These are phyloP conservation scores for Aspergillus mulundensis DNA, from an alignment of 495 filamentous ascomycete species.

Conservation along the genomic window DNA sequence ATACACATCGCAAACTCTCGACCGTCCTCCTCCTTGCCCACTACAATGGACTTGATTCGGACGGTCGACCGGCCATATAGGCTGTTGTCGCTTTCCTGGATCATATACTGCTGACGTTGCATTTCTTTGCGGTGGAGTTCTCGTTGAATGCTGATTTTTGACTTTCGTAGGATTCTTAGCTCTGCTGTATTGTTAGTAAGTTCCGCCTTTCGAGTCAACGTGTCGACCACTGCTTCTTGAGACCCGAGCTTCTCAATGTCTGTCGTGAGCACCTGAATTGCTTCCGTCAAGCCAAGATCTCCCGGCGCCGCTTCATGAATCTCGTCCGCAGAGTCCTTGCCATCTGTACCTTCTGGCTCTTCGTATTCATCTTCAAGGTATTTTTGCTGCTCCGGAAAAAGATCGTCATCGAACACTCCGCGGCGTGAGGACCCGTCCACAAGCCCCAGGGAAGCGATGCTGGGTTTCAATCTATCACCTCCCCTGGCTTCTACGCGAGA, in stretches of 20 bases:
- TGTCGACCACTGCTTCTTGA: constrained; percentile 89
- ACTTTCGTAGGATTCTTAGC: constrained; percentile 87
- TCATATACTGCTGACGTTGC: constrained; percentile 93
- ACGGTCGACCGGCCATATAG: constrained; percentile 87
- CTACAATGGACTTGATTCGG: constrained; percentile 85
- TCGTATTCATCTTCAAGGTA: constrained; percentile 82
- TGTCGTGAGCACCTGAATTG: constrained; percentile 74
- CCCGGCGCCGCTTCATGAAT: constrained; percentile 95
- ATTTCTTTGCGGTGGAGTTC: constrained; percentile 93
- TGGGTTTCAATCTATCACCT: constrained; percentile 65
- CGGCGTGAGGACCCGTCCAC: constrained; percentile 74
- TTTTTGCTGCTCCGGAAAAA: constrained; percentile 87
- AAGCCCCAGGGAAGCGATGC: constrained; percentile 84
- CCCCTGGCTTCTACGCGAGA: constrained; percentile 33
- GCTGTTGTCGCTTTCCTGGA: constrained; percentile 97
- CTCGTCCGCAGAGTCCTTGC: constrained; percentile 67
- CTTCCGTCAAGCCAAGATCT: constrained; percentile 89
- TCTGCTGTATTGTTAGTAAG: constrained; percentile 95
- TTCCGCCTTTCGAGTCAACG: constrained; percentile 88
- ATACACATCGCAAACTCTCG: constrained; percentile 86
- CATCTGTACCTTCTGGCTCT: constrained; percentile 58
- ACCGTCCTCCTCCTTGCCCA: constrained; percentile 86
- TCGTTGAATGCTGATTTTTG: constrained; percentile 83
- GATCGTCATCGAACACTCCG: constrained; percentile 91
- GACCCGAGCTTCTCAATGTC: constrained; percentile 87